Base-by-base conservation (phyloP, 2,329 filamentous ascomycete species). In the Daldinia eschscholtzii region DNA sequence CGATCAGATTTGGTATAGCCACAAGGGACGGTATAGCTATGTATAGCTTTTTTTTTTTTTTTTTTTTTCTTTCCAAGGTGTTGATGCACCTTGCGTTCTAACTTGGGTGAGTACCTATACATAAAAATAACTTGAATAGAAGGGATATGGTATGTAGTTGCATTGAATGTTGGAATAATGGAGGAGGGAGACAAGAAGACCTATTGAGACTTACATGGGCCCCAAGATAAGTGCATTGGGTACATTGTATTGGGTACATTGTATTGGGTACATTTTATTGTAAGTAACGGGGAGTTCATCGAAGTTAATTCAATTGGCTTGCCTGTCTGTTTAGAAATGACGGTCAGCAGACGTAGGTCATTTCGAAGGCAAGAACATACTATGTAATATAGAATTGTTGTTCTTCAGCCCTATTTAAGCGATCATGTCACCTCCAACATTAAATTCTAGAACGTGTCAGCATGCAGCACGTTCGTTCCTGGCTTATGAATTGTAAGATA, bases 361-460 rank as follows among this genome's bases (percentile, higher is more conserved):
- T 23, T 23, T 13, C n/a, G 39, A 42, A 13, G 13, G n/a, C 5
- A 18, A 42, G 15, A 42, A 42, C 39, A 23, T 23, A 23, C 20
- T 23, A 23, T 23, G 20, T 23, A 33, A 5, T 42, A 9, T 18
- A 42, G 18, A 42, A 46, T 30, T 35, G 33, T 10, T 55, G 23
- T 55, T 55, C 52, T 50, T 55, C 52, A 55, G 52, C 52, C 52
- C 52, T 55, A 55, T 26, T 37, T 39, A 37, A 35, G 30, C 52
- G 30, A 37, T 55, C 30, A 9, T 26, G 13, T 55, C 10, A 4
- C 12, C 52, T 26, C 10, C 20, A 55, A 23, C 2, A 23, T 23
- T 23, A 23, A 23, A 26, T 55, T 55, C 52, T 55, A 55, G 52
- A 55, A 55, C 15, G 23, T 23, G 33, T 55, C 52, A 55, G 52